These are phyloP conservation scores for Cerrena zonata DNA, from an alignment of 1,284 basidiomycete genomes.

Conservation along the genomic window DNA sequence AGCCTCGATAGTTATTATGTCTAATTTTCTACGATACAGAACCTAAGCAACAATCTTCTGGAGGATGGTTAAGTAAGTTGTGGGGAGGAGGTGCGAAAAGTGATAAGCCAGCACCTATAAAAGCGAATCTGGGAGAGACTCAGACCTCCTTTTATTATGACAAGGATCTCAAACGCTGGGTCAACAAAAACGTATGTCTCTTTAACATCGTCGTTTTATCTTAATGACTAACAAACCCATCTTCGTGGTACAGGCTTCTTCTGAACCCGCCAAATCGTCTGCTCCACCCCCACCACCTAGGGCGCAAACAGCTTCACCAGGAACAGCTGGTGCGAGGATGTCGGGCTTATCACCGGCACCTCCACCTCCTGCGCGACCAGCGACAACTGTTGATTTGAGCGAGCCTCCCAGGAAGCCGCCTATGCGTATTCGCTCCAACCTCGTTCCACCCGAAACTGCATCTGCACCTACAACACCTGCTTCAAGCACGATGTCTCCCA, in stretches of 20 bases:
- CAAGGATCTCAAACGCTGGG: constrained; percentile 90
- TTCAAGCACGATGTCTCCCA: constrained; percentile 32
- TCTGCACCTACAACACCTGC: constrained; percentile 23
- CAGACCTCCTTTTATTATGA: constrained; percentile 91
- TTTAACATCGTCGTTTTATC: not conserved
- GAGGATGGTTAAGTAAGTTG: constrained; percentile 79
- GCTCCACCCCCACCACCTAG: constrained; percentile 65
- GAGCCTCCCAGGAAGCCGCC: constrained; percentile 45
- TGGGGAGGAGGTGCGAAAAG: constrained; percentile 57
- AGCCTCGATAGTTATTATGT: not conserved
- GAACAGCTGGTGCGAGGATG: constrained; percentile 27
- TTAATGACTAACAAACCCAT: too few relatives aligned
- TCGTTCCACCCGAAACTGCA: constrained; percentile 45
- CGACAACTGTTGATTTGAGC: constrained; percentile 56
- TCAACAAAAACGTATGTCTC: constrained; percentile 80
- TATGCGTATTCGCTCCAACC: constrained; percentile 57
- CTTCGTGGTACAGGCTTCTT: constrained; percentile 40
- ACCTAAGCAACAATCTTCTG: constrained; percentile 30
- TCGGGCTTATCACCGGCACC: constrained; percentile 24
- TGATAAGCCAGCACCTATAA: constrained; percentile 57
- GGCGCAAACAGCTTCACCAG: constrained; percentile 78
- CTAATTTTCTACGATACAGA: constrained; percentile 19
- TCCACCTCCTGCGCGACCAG: constrained; percentile 52
- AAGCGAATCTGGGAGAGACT: constrained; percentile 84
- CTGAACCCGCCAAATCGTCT: constrained; percentile 43